Percentiles rank a stretch among this genome's conserved stretches.
phyloP scores from a whole-genome alignment of 306 rosid genomes.

The Hippophae rhamnoides region DNA sequence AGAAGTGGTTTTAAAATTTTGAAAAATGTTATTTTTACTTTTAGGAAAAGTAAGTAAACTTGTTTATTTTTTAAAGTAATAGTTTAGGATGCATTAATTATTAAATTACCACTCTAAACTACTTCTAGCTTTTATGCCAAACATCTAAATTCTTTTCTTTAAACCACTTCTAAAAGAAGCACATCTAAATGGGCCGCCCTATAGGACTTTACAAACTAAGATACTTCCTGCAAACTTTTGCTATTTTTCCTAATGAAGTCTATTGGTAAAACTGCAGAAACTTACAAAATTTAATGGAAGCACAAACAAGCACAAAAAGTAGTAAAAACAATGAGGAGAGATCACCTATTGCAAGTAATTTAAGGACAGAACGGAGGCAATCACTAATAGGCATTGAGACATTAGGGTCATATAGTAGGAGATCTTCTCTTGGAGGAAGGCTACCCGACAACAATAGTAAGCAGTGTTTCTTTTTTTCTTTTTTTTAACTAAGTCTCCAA shows the following conservation, averaged over 20 bases:
- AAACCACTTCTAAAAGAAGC: no score
- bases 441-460: constrained; percentile 33
- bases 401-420: constrained; percentile 38
- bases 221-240: not conserved
- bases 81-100: no score
- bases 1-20: no score
- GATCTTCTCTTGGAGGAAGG: constrained; percentile 80
- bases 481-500: not conserved
- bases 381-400: constrained; percentile 60
- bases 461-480: constrained; percentile 15
- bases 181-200: no score
- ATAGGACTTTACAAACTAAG: no score
- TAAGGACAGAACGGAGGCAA: constrained; percentile 56
- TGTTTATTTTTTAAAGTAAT: no score
- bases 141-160: no score
- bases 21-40: no score
- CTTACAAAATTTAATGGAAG: constrained; percentile 45
- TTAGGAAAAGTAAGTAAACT: no score
- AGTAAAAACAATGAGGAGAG: constrained; percentile 22
- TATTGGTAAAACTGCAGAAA: constrained; percentile 40
- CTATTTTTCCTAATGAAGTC: not conserved
- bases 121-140: no score
- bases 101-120: no score
- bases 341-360: constrained; percentile 34
- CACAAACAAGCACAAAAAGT: constrained; percentile 36